phyloP scores from a whole-genome alignment of 352 stramenopile species.

The Phytopythium montanum region DNA sequence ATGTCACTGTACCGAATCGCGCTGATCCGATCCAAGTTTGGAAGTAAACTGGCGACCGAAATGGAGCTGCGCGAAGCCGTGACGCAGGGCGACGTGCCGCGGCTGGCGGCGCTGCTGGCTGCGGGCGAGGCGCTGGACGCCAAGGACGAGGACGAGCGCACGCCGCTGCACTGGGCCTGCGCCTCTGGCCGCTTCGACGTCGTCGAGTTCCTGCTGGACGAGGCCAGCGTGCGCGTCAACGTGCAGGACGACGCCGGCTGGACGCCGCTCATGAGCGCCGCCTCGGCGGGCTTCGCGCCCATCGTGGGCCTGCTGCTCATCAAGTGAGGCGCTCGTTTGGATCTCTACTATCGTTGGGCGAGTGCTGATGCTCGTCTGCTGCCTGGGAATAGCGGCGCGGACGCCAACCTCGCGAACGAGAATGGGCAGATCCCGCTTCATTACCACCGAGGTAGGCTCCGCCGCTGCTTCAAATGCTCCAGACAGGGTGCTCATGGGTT shows the following conservation, averaged over 20 bases:
- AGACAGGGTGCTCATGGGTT: neutral
- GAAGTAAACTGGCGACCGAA: neutral
- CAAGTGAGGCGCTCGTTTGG: conserved; percentile 24
- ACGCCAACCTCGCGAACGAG: conserved; percentile 66
- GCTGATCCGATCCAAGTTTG: neutral
- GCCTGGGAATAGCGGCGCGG: conserved; percentile 33
- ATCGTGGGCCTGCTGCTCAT: conserved; percentile 52
- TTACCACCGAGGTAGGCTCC: conserved; percentile 53
- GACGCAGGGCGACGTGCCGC: conserved; percentile 22
- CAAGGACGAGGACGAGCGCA: conserved; percentile 75
- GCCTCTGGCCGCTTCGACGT: conserved; percentile 41
- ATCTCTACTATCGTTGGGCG: neutral
- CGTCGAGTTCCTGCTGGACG: conserved; percentile 51
- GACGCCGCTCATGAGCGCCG: conserved; percentile 76
- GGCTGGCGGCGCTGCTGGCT: conserved; percentile 29
- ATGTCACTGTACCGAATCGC: neutral
- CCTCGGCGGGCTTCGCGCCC: conserved; percentile 53
- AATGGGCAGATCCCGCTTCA: conserved; percentile 72
- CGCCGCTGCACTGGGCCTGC: conserved; percentile 64
- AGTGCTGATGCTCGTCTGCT: neutral
- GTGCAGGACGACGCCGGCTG: conserved; percentile 72
- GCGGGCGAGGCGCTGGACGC: conserved; percentile 26
- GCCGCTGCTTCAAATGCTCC: neutral
- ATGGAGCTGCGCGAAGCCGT: conserved; percentile 29
- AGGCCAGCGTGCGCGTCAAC: conserved; percentile 35